phyloP scores from a whole-genome alignment of 106 monocot species.

The Narthecium ossifragum region DNA sequence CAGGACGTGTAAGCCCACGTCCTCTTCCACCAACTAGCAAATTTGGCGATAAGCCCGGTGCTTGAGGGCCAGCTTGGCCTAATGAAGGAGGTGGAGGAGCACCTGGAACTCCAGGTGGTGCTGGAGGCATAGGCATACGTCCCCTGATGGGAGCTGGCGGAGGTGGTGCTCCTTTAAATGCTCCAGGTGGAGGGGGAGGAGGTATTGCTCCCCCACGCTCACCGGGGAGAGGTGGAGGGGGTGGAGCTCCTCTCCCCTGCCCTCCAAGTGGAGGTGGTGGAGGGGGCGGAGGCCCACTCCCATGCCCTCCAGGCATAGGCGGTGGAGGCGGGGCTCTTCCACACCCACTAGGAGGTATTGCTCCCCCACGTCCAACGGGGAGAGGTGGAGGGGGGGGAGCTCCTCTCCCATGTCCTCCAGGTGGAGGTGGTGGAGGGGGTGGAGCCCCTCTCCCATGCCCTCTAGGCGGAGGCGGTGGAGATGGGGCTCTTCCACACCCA shows the following conservation, averaged over 20 bases:
- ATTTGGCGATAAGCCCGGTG: slow-evolving; percentile 24
- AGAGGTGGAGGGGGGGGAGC: slow-evolving; percentile 40
- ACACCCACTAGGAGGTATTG: slow-evolving; percentile 8
- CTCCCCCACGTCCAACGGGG: slow-evolving; percentile 8
- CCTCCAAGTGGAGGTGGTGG: slow-evolving; percentile 20
- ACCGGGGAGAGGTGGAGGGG: slow-evolving; percentile 25
- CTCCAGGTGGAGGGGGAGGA: slow-evolving; percentile 1
- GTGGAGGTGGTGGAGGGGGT: slow-evolving; percentile 17
- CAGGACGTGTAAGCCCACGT: slow-evolving; percentile 35
- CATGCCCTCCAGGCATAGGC: slow-evolving; percentile 20
- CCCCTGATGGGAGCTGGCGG: slow-evolving; percentile 15
- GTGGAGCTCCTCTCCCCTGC: slow-evolving; percentile 19
- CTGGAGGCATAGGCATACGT: neutral
- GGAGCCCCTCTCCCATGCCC: slow-evolving; percentile 9
- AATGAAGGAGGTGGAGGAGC: slow-evolving; percentile 53
- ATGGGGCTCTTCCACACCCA: slow-evolving; percentile 14
- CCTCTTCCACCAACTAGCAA: slow-evolving; percentile 41
- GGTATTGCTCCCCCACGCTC: slow-evolving; percentile 2
- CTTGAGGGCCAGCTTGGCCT: neutral
- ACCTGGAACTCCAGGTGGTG: slow-evolving; percentile 20
- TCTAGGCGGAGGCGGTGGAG: slow-evolving; percentile 32
- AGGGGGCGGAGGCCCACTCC: slow-evolving; percentile 5
- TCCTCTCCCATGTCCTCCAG: slow-evolving; percentile 7
- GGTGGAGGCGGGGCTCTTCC: slow-evolving; percentile 26
- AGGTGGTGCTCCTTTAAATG: neutral